These are phyloP conservation scores for Lathyrus aphaca DNA, from an alignment of 306 rosid species.

Conservation along the genomic window DNA sequence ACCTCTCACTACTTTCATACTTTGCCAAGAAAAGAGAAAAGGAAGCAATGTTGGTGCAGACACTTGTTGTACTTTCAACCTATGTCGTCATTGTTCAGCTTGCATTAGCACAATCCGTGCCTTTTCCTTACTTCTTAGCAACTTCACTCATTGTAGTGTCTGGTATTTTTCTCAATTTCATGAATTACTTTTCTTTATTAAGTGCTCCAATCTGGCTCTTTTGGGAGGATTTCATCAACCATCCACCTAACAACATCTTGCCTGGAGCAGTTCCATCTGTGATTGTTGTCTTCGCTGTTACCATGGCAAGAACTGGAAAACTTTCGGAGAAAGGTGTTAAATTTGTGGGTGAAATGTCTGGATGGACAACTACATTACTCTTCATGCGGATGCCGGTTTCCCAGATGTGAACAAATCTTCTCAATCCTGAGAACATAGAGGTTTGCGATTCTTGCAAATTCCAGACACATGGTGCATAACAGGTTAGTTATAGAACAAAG, in stretches of 20 bases:
- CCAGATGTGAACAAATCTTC: constrained; percentile 96
- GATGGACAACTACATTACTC: no score
- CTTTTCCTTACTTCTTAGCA: no score
- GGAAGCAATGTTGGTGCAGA: constrained; percentile 82
- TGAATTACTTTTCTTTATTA: no score
- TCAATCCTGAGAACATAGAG: constrained; percentile 90
- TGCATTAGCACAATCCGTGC: no score
- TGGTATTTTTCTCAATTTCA: no score
- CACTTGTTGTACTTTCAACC: no score
- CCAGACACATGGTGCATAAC: no score
- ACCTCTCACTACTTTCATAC: constrained; percentile 82
- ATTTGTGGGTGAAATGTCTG: constrained; percentile 93
- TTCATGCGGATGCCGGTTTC: constrained; percentile 99
- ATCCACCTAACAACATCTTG: constrained; percentile 73
- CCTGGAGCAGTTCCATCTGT: constrained; percentile 76
- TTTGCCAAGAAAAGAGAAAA: constrained; percentile 87
- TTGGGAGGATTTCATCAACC: constrained; percentile 85
- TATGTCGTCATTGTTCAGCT: no score
- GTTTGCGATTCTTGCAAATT: constrained; percentile 92
- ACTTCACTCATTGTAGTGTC: no score
- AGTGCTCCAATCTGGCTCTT: no score
- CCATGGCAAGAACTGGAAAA: constrained; percentile 73
- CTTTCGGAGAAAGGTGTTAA: constrained; percentile 70
- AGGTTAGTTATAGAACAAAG: no score
- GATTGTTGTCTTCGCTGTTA: constrained; percentile 54